phyloP scores from a whole-genome alignment of 257 asterid species.

The Solanum piurae region DNA sequence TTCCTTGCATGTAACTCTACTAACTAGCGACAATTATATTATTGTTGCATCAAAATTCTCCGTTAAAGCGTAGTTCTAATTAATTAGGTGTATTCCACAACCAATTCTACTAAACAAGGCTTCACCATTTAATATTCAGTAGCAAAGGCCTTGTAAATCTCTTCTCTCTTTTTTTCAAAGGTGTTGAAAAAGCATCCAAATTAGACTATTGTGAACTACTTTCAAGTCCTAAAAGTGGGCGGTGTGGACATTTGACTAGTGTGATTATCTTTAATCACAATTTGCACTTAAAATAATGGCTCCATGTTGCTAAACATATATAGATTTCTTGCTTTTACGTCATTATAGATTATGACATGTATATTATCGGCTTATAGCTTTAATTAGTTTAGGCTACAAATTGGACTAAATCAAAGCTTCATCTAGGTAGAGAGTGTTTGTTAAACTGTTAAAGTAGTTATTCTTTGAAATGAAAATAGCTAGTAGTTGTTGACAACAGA shows the following conservation, averaged over 20 bases:
- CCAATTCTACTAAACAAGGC: background rate
- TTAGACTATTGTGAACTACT: background rate
- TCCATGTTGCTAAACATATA: background rate
- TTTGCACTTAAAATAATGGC: background rate
- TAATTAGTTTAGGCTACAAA: background rate
- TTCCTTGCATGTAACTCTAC: background rate
- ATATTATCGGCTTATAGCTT: background rate
- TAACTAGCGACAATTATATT: background rate
- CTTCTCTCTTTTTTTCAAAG: background rate
- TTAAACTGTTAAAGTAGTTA: background rate
- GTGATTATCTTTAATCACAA: background rate
- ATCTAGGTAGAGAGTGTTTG: background rate
- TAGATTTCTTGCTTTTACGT: background rate
- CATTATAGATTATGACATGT: background rate
- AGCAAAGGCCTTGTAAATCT: background rate
- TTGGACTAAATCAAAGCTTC: background rate
- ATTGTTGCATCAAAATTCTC: background rate
- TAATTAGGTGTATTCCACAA: background rate
- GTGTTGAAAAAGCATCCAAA: background rate
- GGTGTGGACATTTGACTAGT: slow-evolving; percentile 1
- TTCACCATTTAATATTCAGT: background rate
- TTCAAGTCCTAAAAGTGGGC: background rate
- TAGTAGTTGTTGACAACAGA: background rate
- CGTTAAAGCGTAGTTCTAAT: background rate
- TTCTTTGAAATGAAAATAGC: background rate